Evolutionary conservation across 768 basidiomycete species (phyloP).

Genomic region (Mycena indigotica): DNA sequence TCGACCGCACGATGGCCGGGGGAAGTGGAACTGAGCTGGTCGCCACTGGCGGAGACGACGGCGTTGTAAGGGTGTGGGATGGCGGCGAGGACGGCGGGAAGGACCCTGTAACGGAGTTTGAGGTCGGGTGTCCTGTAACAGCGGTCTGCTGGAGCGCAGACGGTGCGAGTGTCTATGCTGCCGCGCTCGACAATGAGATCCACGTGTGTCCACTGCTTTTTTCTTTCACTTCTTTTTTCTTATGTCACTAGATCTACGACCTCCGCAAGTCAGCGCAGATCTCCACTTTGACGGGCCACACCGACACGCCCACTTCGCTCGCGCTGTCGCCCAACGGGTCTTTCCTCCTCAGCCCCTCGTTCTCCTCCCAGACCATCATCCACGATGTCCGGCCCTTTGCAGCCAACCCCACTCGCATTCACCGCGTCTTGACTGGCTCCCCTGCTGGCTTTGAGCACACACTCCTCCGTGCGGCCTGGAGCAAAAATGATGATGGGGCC

Average conservation of each 20-base stretch:
- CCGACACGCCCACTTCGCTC: slow-evolving; percentile 93
- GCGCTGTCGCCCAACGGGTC: slow-evolving; percentile 86
- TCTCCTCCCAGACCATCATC: slow-evolving; percentile 87
- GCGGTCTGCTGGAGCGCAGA: slow-evolving; percentile 92
- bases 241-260: slow-evolving; percentile 74
- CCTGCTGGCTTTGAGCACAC: slow-evolving; percentile 95
- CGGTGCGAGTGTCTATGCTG: slow-evolving; percentile 87
- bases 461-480: slow-evolving; percentile 85
- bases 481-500: slow-evolving; percentile 77
- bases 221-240: slow-evolving; percentile 13
- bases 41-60: slow-evolving; percentile 89
- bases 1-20: slow-evolving; percentile 84
- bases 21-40: slow-evolving; percentile 86
- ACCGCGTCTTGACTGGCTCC: slow-evolving; percentile 78
- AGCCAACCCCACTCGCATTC: slow-evolving; percentile 76
- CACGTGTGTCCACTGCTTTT: slow-evolving; percentile 62
- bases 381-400: slow-evolving; percentile 96
- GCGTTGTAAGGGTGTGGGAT: slow-evolving; percentile 90
- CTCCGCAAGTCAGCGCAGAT: slow-evolving; percentile 82
- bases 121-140: slow-evolving; percentile 88
- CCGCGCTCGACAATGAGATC: slow-evolving; percentile 93
- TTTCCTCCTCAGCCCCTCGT: slow-evolving; percentile 86
- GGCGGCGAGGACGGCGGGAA: slow-evolving; percentile 76
- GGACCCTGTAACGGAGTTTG: slow-evolving; percentile 75
- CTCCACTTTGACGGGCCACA: slow-evolving; percentile 80